A percentile compares a stretch with the other conserved stretches of the same genome.
Evolutionary conservation across 2,329 filamentous ascomycete genomes (phyloP).

Genomic region (Cytospora mali): DNA sequence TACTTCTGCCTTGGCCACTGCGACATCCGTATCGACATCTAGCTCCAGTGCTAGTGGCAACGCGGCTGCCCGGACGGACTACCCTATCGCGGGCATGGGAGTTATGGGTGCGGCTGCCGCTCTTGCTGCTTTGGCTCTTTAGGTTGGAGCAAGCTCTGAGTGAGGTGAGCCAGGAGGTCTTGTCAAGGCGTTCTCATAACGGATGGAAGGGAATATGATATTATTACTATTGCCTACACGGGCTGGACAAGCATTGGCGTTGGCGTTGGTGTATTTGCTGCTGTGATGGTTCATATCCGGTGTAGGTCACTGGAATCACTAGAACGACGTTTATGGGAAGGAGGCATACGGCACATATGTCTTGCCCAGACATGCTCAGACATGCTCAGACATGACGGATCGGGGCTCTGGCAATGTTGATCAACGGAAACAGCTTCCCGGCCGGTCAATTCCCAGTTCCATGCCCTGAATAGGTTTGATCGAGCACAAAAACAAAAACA

Average conservation of each 20-base stretch:
- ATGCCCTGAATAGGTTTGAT: no score
- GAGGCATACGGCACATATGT: background rate
- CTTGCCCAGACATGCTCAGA: background rate
- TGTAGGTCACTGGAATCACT: background rate
- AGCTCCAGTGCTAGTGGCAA: conserved; percentile 14
- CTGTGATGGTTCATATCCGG: background rate
- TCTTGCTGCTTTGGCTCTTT: conserved; percentile 23
- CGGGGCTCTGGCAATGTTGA: no score
- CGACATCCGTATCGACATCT: background rate
- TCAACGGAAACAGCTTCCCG: no score
- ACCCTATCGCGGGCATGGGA: conserved; percentile 21
- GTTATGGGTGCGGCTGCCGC: conserved; percentile 24
- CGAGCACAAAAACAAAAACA: no score
- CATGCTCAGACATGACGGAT: background rate
- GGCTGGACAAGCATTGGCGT: conserved; percentile 5
- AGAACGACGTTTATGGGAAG: background rate
- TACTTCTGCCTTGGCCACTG: conserved; percentile 17
- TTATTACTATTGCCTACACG: background rate
- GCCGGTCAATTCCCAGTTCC: no score
- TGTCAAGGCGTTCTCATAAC: conserved; percentile 2
- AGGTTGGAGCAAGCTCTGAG: background rate
- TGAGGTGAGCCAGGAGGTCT: background rate
- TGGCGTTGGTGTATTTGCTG: background rate
- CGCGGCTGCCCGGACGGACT: conserved; percentile 6
- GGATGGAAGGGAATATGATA: background rate